phyloP scores from a whole-genome alignment of 73 alveolate species.

The Paramecium primaurelia region DNA sequence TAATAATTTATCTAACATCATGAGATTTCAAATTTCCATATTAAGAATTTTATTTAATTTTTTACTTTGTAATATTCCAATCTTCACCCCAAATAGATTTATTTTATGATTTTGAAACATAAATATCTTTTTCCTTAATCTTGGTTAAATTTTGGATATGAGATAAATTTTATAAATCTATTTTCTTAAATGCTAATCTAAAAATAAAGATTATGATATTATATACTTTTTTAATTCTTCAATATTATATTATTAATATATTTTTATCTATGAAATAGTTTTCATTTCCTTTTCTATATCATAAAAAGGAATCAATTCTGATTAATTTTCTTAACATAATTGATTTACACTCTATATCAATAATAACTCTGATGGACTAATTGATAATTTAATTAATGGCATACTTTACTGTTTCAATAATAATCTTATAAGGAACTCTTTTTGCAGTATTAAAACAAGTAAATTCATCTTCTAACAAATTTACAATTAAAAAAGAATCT shows the following conservation, averaged over 20 bases:
- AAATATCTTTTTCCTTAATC: background rate
- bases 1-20: constrained; percentile 78
- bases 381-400: background rate
- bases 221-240: background rate
- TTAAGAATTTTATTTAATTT: constrained; percentile 66
- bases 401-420: constrained; percentile 61
- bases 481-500: constrained; percentile 54
- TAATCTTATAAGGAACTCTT: constrained; percentile 86
- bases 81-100: constrained; percentile 87
- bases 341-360: background rate
- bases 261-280: background rate
- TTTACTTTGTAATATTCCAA: constrained; percentile 71
- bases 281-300: constrained; percentile 17
- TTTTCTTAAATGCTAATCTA: background rate
- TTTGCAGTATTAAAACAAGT: constrained; percentile 84
- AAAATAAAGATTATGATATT: background rate
- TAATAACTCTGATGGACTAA: background rate
- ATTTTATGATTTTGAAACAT: constrained; percentile 2
- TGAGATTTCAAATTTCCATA: constrained; percentile 76
- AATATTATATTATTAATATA: background rate
- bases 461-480: constrained; percentile 72
- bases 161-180: background rate
- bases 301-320: background rate
- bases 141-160: background rate
- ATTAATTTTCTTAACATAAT: background rate